Evolutionary conservation across 768 basidiomycete genomes (phyloP).

Genomic region (Kwoniella sp.): DNA sequence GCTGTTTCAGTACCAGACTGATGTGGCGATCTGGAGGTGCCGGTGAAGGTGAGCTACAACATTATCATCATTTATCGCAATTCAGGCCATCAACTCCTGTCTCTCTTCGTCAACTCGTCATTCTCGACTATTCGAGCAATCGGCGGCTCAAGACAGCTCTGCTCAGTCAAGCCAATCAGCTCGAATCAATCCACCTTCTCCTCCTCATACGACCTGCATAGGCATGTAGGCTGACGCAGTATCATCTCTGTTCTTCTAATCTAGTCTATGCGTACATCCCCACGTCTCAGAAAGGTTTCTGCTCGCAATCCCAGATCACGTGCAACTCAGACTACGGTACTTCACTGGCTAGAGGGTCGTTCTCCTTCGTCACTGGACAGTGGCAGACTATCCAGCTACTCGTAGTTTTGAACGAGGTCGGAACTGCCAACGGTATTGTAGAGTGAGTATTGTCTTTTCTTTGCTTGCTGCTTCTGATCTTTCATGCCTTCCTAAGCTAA

Average conservation of each 20-base stretch:
- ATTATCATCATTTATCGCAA: background rate
- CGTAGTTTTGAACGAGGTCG: slow-evolving; percentile 71
- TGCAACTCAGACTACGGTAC: slow-evolving; percentile 57
- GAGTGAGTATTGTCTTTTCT: slow-evolving; percentile 59
- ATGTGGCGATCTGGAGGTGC: slow-evolving; percentile 68
- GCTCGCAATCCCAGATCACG: slow-evolving; percentile 59
- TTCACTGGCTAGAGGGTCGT: slow-evolving; percentile 51
- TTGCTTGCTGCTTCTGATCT: too few relatives aligned
- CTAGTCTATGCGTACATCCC: slow-evolving; percentile 81
- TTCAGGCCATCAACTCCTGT: too few relatives aligned
- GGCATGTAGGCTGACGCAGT: too few relatives aligned
- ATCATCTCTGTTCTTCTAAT: too few relatives aligned
- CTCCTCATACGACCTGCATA: too few relatives aligned
- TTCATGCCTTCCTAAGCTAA: too few relatives aligned
- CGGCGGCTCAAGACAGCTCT: too few relatives aligned
- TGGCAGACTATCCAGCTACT: slow-evolving; percentile 64
- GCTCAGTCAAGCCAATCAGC: too few relatives aligned
- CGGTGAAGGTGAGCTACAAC: slow-evolving; percentile 62
- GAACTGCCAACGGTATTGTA: slow-evolving; percentile 73
- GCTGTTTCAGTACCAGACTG: slow-evolving; percentile 79
- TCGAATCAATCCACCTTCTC: too few relatives aligned
- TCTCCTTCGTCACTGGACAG: slow-evolving; percentile 53
- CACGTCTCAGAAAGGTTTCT: slow-evolving; percentile 61
- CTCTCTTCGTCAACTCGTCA: too few relatives aligned
- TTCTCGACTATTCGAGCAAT: background rate